Base-by-base conservation (phyloP, 768 basidiomycete genomes). In the Russula lepida region DNA sequence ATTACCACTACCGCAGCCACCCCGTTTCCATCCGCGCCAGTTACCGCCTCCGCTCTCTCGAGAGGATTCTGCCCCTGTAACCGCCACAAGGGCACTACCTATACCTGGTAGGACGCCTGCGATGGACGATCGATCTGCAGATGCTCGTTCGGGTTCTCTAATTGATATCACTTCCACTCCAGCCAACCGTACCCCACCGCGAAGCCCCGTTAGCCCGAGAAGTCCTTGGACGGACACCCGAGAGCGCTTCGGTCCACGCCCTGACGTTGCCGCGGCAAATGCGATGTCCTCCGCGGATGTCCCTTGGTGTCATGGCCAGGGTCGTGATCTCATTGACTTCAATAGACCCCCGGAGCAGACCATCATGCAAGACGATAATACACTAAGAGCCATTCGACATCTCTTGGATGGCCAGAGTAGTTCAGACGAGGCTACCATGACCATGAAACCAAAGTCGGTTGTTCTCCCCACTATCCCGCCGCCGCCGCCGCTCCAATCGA, bases 141-240 rank as follows among this genome's bases (percentile, higher is more conserved):
- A 64, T 12, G 30, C 52, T 7, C 58, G 53, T 7, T 48, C 54
- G 23, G 33, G 64, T 39, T 54, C 56, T 28, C 39, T 66, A 12
- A 48, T 23, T 39, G 58, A 56, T 32, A 33, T 39, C 9, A 54
- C 37, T 50, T 27, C 39, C 32, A 54, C 46, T 25, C 25, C 63
- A 11, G 51, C 37, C 9, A 57, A 56, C 19, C 59, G 60, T 25
- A 60, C 79, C 12, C 83, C 86, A 28, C 84, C 85, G 51, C 81
- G 80, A 39, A 88, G 86, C 50, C 87, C 87, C 12, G 75, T 81
- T 56, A 84, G 79, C 63, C 78, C 81, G 44, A 72, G 73, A 46
- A 79, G 78, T 55, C 80, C 78, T 8, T 73, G 75, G 30, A 71
- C 73, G 53, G 66, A 69, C n/a, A 64, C 73, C 15, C 74, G 74